These are phyloP conservation scores for Aspergillus unguis DNA, from an alignment of 2,329 filamentous ascomycete genomes.

Conservation along the genomic window DNA sequence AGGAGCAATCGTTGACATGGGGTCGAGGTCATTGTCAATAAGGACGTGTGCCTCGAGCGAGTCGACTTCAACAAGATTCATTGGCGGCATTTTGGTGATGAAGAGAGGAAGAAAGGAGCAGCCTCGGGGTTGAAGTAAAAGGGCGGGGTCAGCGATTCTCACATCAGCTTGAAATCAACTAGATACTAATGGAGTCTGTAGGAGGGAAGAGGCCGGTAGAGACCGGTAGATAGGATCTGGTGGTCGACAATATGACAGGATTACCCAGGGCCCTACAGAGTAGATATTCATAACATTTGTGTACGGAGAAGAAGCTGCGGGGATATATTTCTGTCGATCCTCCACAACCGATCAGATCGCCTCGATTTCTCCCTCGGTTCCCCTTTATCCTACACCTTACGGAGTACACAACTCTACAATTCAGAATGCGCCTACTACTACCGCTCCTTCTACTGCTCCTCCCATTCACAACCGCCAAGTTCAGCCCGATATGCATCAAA, in stretches of 20 bases:
- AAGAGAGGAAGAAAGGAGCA: background rate
- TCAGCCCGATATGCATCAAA: constrained; percentile 69
- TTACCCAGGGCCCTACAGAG: background rate
- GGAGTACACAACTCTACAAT: background rate
- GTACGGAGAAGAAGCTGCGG: background rate
- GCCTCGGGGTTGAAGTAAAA: background rate
- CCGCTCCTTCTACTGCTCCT: constrained; percentile 20
- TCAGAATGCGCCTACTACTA: constrained; percentile 21
- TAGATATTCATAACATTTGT: background rate
- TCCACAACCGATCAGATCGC: background rate
- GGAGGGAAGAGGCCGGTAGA: background rate
- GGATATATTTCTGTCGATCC: background rate
- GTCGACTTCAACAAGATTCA: constrained; percentile 42
- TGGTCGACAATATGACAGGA: no score
- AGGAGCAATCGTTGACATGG: constrained; percentile 48
- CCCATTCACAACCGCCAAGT: constrained; percentile 19
- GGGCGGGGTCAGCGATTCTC: background rate
- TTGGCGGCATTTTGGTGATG: constrained; percentile 6
- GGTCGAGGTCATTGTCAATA: constrained; percentile 56
- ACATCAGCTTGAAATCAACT: constrained; percentile 2
- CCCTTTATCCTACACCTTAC: background rate
- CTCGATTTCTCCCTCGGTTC: background rate
- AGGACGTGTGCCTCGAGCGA: constrained; percentile 50
- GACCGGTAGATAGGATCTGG: no score
- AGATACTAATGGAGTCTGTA: background rate